Evolutionary conservation across 805 yeast genomes (phyloP), one percentile per base, ranked within the genome.

Genomic region (Saccharomyces kudriavzevii): DNA sequence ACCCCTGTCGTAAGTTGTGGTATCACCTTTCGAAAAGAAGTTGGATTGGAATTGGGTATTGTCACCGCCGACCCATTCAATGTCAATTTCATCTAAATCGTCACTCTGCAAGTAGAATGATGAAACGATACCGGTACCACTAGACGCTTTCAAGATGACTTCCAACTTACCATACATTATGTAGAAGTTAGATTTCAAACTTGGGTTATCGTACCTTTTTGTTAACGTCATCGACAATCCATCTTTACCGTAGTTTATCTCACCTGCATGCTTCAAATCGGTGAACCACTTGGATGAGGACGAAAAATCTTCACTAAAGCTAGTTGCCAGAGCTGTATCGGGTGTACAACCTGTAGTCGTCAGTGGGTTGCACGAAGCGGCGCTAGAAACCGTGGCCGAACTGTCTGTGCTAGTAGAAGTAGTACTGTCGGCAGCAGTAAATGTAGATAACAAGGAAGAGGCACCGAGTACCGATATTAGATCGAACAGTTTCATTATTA

Each of bases 131-230:
- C 97, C 97, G 20, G 69, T 70, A 26, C 96, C 97, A 14, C 78
- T 72, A 3, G 95, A 91, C 17, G 91, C 87, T 66, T 84, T 77
- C 56, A 87, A 67, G 1, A 74, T 75, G 5, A 82, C 89, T 67
- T 87, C 95, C 29, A 89, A 80, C 58, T 82, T 82, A 54, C 97
- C 97, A 69, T 84, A 91, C 94, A 90, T 87, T 61, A 91, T 80
- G 72, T 89, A 89, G 68, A 86, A 89, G 57, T 84, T 78, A 4
- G 96, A 88, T 59, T 76, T 77, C 52, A 89, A 70, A 5, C 90
- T 78, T 3, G 97, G 97, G 65, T 87, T 86, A 66, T 89, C 94
- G 55, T 75, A 83, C 60, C 84, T 74, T 58, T 83, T 74, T 2
- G 78, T 74, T 45, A 91, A 67, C 1, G 85, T 78, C 60, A 91